These are phyloP conservation scores for Paramecium bursaria DNA, from an alignment of 73 alveolate genomes.

Conservation along the genomic window DNA sequence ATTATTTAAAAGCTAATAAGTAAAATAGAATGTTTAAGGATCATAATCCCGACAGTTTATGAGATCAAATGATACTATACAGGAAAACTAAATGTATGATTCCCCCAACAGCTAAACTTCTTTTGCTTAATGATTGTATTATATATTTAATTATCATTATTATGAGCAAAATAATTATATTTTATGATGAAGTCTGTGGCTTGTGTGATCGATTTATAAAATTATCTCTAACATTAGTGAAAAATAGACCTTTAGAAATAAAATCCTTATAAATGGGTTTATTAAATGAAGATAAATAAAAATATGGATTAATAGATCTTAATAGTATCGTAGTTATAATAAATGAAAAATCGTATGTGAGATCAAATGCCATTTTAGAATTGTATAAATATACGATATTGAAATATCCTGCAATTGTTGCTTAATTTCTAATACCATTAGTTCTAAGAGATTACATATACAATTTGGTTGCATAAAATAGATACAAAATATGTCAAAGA, in stretches of 20 bases:
- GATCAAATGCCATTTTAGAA: constrained; percentile 14
- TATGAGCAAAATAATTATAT: constrained; percentile 1
- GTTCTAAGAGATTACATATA: neutral
- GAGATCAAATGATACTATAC: constrained; percentile 19
- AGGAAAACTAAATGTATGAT: constrained; percentile 24
- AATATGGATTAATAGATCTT: constrained; percentile 45
- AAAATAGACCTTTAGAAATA: neutral
- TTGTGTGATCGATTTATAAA: constrained; percentile 14
- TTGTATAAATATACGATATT: neutral
- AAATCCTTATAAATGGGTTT: constrained; percentile 28
- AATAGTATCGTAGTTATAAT: neutral
- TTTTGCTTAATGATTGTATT: constrained; percentile 39
- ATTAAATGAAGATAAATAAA: neutral
- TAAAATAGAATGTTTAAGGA: neutral
- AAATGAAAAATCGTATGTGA: neutral
- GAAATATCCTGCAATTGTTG: neutral
- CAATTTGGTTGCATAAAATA: neutral
- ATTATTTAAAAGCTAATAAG: neutral
- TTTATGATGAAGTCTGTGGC: constrained; percentile 61
- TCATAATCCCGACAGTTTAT: constrained; percentile 10
- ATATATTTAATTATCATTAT: neutral
- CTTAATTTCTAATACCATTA: constrained; percentile 7
- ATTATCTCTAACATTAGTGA: neutral
- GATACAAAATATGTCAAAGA: constrained; percentile 31
- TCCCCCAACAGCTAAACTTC: constrained; percentile 24